Base-by-base conservation (phyloP, 2,329 filamentous ascomycete species). In the Aquanectria penicillioides region DNA sequence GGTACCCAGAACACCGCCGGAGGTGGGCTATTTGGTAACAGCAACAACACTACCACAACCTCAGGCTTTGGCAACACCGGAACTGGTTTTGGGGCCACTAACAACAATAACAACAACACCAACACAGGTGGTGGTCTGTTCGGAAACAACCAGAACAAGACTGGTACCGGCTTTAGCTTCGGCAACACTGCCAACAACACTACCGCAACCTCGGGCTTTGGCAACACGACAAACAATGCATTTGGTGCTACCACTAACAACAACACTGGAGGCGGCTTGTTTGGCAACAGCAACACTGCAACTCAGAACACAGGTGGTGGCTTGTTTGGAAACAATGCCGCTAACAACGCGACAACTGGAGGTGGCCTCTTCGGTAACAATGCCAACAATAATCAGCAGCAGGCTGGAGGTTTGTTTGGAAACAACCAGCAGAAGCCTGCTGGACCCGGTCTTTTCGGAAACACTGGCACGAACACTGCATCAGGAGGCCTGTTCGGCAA, bases 401-500 rank as follows among this genome's bases (percentile, higher is more conserved):
- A 74, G 33, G 69, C 73, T 26, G 75, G 73, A 29, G 77, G 78
- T 11, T 69, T 83, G 18, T 84, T 85, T 61, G 83, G 82, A 17
- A 75, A 72, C 59, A 75, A 70, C 18, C 79, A 82, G 61, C 75
- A 74, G 57, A 78, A 75, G 59, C 73, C 73, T 13, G 73, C 73
- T 12, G 69, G 71, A 2, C 74, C 75, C 13, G 64, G 72, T 34
- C 63, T 71, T 12, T 76, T 75, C 61, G 70, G 65, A 22, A 59
- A 58, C 26, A 28, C 59, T 26, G 50, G 58, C 26, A 57, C 50
- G 20, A 31, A 50, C 25, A 49, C 51, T 15, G 74, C n/a, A n/a
- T n/a, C n/a, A n/a, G n/a, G 73, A 17, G 74, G 80, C 5, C 71
- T 83, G 1, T 84, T 85, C 48, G 81, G 81, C 29, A 67, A 73